A percentile compares a stretch with the other conserved stretches of the same genome.
Conservation (phyloP, 2,329 filamentous ascomycete species). For the Talaromyces sp. region DNA sequence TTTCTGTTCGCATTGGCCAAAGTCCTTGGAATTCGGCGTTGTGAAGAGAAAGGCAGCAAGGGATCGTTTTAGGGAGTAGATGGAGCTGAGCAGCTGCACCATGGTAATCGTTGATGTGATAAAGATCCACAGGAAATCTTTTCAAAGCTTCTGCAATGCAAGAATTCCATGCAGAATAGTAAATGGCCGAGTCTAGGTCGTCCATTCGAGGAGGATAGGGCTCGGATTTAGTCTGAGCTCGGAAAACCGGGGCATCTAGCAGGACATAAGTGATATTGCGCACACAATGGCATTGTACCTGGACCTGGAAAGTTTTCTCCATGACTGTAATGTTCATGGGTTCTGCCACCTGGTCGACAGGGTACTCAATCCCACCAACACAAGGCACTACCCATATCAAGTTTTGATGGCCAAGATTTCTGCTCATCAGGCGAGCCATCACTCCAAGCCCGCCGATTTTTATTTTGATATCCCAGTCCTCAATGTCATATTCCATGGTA, state of each 20-base stretch:
- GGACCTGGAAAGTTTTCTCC: conserved; percentile 50
- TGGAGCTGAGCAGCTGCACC: conserved; percentile 56
- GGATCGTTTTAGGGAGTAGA: conserved; percentile 53
- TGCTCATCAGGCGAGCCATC: conserved; percentile 61
- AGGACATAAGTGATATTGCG: conserved; percentile 61
- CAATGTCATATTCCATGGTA: conserved; percentile 63
- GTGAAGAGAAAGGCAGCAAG: conserved; percentile 55
- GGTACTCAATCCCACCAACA: conserved; percentile 57
- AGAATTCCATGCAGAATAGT: conserved; percentile 61
- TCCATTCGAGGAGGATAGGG: conserved; percentile 61
- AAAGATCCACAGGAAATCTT: conserved; percentile 54
- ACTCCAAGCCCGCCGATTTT: conserved; percentile 62
- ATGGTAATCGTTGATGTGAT: conserved; percentile 59
- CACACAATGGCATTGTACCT: conserved; percentile 54
- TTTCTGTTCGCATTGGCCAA: conserved; percentile 56
- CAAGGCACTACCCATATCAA: conserved; percentile 55
- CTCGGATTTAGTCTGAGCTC: conserved; percentile 53
- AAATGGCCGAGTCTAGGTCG: conserved; percentile 56
- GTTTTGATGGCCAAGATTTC: conserved; percentile 54
- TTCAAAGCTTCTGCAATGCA: conserved; percentile 56
- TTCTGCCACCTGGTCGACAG: conserved; percentile 48
- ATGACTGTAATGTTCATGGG: conserved; percentile 55
- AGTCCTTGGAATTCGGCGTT: conserved; percentile 62
- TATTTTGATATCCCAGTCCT: conserved; percentile 61
- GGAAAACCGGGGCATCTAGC: conserved; percentile 57